phyloP scores from a whole-genome alignment of 345 rosid species.

The Rhodamnia rubescens region DNA sequence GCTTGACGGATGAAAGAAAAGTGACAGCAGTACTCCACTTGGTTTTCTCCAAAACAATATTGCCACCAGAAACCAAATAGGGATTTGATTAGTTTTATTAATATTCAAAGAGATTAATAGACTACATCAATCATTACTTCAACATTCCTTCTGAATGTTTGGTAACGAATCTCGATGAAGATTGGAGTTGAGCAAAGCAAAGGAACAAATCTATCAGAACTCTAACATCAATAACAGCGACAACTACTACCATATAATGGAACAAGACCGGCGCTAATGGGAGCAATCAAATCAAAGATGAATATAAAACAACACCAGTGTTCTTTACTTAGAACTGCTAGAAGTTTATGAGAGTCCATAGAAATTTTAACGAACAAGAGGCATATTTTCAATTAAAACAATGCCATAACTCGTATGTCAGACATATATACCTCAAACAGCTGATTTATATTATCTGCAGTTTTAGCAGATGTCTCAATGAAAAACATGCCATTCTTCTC shows the following conservation, averaged over 20 bases:
- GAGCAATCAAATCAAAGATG: background rate
- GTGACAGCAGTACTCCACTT: background rate
- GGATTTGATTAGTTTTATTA: background rate
- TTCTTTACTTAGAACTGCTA: background rate
- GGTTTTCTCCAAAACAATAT: background rate
- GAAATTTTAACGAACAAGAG: background rate
- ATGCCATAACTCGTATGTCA: background rate
- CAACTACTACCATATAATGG: background rate
- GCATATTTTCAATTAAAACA: background rate
- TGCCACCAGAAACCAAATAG: background rate
- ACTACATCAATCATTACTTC: background rate
- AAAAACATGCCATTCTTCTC: conserved; percentile 99
- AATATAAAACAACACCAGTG: background rate
- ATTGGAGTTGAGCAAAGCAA: background rate
- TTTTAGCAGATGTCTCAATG: conserved; percentile 95
- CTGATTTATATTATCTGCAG: conserved; percentile 90
- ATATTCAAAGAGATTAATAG: background rate
- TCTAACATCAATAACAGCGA: background rate
- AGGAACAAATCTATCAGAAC: background rate
- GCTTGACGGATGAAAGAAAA: background rate
- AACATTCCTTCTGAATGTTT: background rate
- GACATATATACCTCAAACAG: conserved; percentile 55
- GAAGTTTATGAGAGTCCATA: background rate
- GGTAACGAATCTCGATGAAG: background rate
- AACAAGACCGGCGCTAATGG: background rate